Evolutionary conservation across 305 asterid species (phyloP).

Genomic region (Fraxinus sp.): DNA sequence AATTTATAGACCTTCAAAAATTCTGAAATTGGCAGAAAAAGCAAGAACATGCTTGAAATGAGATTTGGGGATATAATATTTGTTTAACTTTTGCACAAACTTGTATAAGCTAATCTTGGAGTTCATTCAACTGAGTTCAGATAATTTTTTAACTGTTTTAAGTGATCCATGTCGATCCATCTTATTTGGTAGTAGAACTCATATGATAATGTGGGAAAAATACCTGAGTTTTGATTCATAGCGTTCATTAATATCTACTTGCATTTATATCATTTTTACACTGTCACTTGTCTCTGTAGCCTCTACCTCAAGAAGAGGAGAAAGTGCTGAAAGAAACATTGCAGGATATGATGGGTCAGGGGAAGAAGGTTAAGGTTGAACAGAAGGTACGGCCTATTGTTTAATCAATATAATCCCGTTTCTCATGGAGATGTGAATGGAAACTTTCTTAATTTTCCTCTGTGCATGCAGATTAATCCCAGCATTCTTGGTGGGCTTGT

Average conservation of each 20-base stretch:
- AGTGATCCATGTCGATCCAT: not conserved
- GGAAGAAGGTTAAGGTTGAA: conserved; percentile 64
- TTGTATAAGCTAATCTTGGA: not conserved
- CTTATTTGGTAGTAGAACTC: not conserved
- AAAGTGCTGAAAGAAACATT: conserved; percentile 78
- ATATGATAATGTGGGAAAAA: not conserved
- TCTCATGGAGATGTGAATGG: not conserved
- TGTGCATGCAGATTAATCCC: conserved; percentile 66
- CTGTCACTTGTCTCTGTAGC: conserved; percentile 39
- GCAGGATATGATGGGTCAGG: conserved; percentile 75
- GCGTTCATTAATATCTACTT: not conserved
- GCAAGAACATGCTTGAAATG: not conserved
- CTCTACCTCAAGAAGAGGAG: conserved; percentile 85
- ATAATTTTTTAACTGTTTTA: not conserved
- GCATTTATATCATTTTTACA: conserved; percentile 8
- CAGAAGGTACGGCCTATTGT: conserved; percentile 59
- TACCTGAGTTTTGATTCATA: not conserved
- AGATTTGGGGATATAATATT: not conserved
- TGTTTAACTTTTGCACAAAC: not conserved
- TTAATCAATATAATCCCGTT: not conserved
- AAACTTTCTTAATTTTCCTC: conserved; percentile 2
- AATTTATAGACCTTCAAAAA: not conserved
- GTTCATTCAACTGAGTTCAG: not conserved
- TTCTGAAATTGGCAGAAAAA: not conserved
- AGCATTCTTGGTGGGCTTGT: conserved; percentile 92